Conservation (phyloP, 495 filamentous ascomycete genomes). For the Pseudotulostoma volvatum region DNA sequence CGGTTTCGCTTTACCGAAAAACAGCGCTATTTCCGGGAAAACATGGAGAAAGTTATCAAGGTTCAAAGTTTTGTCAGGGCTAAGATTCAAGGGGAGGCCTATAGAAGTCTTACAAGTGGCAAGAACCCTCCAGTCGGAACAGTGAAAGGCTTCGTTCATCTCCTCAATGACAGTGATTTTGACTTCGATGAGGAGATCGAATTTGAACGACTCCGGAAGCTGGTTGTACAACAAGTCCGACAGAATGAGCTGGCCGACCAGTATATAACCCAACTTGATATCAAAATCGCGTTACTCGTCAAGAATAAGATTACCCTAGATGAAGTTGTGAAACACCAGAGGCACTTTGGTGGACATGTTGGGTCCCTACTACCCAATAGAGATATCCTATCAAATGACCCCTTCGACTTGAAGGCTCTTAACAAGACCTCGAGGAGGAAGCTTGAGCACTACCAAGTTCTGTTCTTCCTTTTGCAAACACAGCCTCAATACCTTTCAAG, state of each 20-base stretch:
- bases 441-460: constrained; percentile 88
- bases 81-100: constrained; percentile 89
- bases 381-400: constrained; percentile 74
- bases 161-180: constrained; percentile 95
- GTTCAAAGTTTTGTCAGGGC: constrained; percentile 91
- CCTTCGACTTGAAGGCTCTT: constrained; percentile 89
- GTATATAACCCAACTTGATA: constrained; percentile 94
- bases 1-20: constrained; percentile 65
- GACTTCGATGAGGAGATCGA: constrained; percentile 98
- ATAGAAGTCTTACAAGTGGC: constrained; percentile 88
- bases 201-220: constrained; percentile 81
- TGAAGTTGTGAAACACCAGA: constrained; percentile 94
- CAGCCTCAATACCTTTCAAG: constrained; percentile 87
- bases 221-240: constrained; percentile 88
- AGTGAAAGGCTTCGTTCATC: constrained; percentile 92
- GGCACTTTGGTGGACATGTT: constrained; percentile 84
- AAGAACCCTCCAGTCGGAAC: constrained; percentile 95
- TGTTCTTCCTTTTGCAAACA: constrained; percentile 96
- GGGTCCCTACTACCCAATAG: constrained; percentile 74
- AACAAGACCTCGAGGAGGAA: constrained; percentile 93
- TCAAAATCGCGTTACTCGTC: constrained; percentile 95
- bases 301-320: constrained; percentile 99
- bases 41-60: constrained; percentile 98
- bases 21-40: constrained; percentile 74
- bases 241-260: constrained; percentile 95